Base-by-base conservation (phyloP, 805 yeast genomes). In the Ogataea methylovora region DNA sequence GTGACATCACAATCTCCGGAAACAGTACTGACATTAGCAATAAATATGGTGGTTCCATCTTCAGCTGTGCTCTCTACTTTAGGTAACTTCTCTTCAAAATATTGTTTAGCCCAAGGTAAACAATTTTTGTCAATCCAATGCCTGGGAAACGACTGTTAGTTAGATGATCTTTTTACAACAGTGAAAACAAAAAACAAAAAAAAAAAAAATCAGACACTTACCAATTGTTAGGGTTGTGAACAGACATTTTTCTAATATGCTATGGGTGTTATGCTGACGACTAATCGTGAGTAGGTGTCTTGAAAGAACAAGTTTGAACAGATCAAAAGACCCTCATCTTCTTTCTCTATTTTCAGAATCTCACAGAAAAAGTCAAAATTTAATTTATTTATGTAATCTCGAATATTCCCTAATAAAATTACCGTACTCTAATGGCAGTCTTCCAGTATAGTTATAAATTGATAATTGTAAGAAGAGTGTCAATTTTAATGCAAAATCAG, bases 101-200 rank as follows among this genome's bases (percentile, higher is more conserved):
- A 92, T 24, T 70, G 65, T 45, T 76, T 78, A 17, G 96, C 73
- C 98, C 98, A 90, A 40, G 74, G 77, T 35, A 92, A 70, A 63
- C 97, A 90, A 68, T 90, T 90, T 61, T 88, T 90, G 62, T 90
- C 97, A 42, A 90, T 95, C 98, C 98, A 90, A 69, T 90, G 98
- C 98, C 53, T 45, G 30, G 10, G 16, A 11, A 19, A 16, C 4
- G 4, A 5, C 4, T 5, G 5, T 3, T 15, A 21, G 13, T 19
- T 9, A n/a, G 16, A 9, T 34, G 24, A 15, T 10, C 8, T 11
- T 37, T 20, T 15, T 17, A 25, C 15, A 27, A 12, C 12, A 12
- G 14, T 19, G 4, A 24, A 21, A 13, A 7, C 28, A 9, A 19
- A 22, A 8, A 13, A 14, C 10, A 5, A 2, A 5, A 21, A 26